Evolutionary conservation across 345 rosid genomes (phyloP), one percentile per base, ranked within the genome.

Genomic region (Combretum micranthum): DNA sequence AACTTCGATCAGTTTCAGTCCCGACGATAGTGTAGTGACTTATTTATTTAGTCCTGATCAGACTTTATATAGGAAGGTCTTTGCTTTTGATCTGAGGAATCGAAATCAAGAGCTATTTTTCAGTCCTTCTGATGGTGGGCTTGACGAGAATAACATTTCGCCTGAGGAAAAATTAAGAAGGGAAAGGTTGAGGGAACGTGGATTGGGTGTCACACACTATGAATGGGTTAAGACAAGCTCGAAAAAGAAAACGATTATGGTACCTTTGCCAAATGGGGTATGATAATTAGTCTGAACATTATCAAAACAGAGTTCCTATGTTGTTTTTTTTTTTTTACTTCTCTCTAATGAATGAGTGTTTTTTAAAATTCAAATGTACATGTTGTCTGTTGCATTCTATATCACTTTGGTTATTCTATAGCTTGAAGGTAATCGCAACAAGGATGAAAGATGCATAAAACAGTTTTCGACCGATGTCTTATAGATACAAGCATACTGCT

Each of bases 181-280:
- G 72, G 99, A 92, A 70, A 86, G 99, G 76, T 65, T 69, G 14
- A 72, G 99, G 66, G 96, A 92, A 59, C 94, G 96, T 26, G 97
- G 99, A 0, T 70, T 92, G 68, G 99, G 99, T 11, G 99, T 92
- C 19, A 92, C 99, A 0, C 79, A 85, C 26, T 92, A 84, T 50
- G 99, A 92, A 68, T 92, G 99, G 99, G 84, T 85, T 57, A 86
- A 88, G 82, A 73, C 86, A 3, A 72, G 75, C 73, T 61, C 69
- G 2, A 83, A 80, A 73, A 86, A 75, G 86, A 84, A 78, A 58
- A 70, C 69, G 20, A 79, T 92, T 21, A 77, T 92, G 74, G 96
- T 92, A 64, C 99, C 99, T 56, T 78, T 92, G 77, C 97, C 97
- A 60, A 77, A 77, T 0, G 99, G 99, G 96, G 99, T 92, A 62